Evolutionary conservation across 1,139 yeast genomes (phyloP).

Genomic region (Candida glucosophila): DNA sequence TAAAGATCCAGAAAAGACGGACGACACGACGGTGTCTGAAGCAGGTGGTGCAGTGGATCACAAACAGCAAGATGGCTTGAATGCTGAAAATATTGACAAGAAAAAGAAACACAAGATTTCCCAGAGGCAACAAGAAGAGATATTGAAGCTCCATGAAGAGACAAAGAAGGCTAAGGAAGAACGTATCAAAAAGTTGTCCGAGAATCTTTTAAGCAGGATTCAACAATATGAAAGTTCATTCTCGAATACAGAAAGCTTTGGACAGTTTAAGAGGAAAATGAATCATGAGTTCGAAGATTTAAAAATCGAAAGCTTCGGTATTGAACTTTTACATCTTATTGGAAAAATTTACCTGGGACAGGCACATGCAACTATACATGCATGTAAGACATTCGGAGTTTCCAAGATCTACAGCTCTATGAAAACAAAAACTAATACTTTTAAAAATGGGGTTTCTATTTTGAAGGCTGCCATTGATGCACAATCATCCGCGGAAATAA

Average conservation of each 20-base stretch:
- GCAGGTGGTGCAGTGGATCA: not conserved
- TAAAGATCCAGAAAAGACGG: conserved; percentile 10
- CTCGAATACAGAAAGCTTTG: conserved; percentile 24
- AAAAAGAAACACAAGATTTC: conserved; percentile 33
- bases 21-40: conserved; percentile 5
- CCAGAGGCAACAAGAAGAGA: conserved; percentile 47
- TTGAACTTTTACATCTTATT: conserved; percentile 42
- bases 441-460: conserved; percentile 32
- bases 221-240: conserved; percentile 25
- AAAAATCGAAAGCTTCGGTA: conserved; percentile 41
- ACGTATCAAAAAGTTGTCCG: conserved; percentile 46
- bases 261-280: conserved; percentile 31
- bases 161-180: conserved; percentile 45
- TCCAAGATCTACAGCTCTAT: conserved; percentile 45
- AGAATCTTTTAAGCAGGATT: conserved; percentile 36
- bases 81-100: conserved; percentile 10
- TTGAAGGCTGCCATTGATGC: conserved; percentile 37
- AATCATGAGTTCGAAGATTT: conserved; percentile 53
- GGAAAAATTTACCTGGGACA: conserved; percentile 59
- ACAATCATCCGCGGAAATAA: conserved; percentile 28
- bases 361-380: conserved; percentile 35
- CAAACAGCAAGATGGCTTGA: not conserved
- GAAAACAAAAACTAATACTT: conserved; percentile 29
- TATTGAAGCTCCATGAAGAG: conserved; percentile 45
- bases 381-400: conserved; percentile 37